These are phyloP conservation scores for Rickenella mellea DNA, from an alignment of 768 basidiomycete species.

Conservation along the genomic window DNA sequence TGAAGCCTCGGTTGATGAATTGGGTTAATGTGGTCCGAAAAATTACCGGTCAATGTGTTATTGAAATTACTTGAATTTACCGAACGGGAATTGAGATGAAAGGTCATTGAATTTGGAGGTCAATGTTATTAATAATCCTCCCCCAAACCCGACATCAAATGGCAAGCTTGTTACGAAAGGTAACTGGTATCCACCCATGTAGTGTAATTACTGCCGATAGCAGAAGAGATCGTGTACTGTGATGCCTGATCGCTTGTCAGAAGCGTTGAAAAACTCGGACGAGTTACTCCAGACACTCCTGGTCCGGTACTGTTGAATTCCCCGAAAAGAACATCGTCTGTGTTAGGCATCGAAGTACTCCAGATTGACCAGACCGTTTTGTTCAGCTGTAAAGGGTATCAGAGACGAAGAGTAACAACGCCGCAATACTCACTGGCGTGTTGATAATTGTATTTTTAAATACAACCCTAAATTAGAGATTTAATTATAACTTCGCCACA, in stretches of 20 bases:
- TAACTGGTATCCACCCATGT: constrained; percentile 37
- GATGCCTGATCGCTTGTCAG: constrained; percentile 24
- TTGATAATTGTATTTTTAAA: constrained; percentile 17
- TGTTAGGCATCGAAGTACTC: constrained; percentile 15
- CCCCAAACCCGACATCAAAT: too few species aligned
- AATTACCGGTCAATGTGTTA: too few species aligned
- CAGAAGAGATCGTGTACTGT: constrained; percentile 30
- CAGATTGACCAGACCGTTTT: constrained; percentile 18
- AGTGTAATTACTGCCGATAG: constrained; percentile 35
- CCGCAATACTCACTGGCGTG: constrained; percentile 12
- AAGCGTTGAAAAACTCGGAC: constrained; percentile 19
- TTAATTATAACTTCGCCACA: background rate
- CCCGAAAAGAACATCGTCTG: constrained; percentile 20
- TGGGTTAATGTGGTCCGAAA: too few species aligned
- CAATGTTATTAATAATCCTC: too few species aligned
- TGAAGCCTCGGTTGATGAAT: too few species aligned
- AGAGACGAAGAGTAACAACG: background rate
- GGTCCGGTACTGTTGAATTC: constrained; percentile 20
- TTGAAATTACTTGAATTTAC: too few species aligned
- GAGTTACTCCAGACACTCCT: constrained; percentile 12
- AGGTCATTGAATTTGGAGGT: too few species aligned
- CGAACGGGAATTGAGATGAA: too few species aligned
- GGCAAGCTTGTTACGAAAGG: constrained; percentile 20
- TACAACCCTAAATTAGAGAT: constrained; percentile 15
- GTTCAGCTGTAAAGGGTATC: constrained; percentile 8